A percentile compares a stretch with the other conserved stretches of the same genome.
Evolutionary conservation across 495 filamentous ascomycete genomes (phyloP).

Genomic region (Halenospora varia): DNA sequence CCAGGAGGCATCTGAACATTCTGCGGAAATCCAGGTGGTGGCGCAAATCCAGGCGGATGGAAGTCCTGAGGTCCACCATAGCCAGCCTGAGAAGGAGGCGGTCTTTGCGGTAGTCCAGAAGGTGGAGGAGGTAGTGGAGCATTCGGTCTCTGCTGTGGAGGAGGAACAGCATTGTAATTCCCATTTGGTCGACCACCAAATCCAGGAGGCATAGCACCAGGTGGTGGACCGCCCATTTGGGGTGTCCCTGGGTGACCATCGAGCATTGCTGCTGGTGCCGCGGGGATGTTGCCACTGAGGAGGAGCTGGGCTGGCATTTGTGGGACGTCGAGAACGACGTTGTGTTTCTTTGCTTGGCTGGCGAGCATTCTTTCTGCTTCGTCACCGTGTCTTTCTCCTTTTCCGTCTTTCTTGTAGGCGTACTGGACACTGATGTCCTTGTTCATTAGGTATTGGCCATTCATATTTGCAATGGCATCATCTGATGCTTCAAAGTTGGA

Average conservation of each 20-base stretch:
- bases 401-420: slow-evolving; percentile 98
- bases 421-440: slow-evolving; percentile 95
- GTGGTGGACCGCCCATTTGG: slow-evolving; percentile 36
- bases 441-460: slow-evolving; percentile 95
- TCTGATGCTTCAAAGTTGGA: slow-evolving; percentile 93
- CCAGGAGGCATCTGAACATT: slow-evolving; percentile 20
- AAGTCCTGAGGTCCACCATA: slow-evolving; percentile 76
- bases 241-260: slow-evolving; percentile 24
- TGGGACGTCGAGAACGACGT: slow-evolving; percentile 70
- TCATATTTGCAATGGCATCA: slow-evolving; percentile 87
- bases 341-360: slow-evolving; percentile 89
- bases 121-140: slow-evolving; percentile 56
- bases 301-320: slow-evolving; percentile 45
- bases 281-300: slow-evolving; percentile 18
- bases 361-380: slow-evolving; percentile 91
- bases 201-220: slow-evolving; percentile 34
- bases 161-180: slow-evolving; percentile 25
- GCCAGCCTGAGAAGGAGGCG: slow-evolving; percentile 71
- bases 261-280: slow-evolving; percentile 26
- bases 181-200: slow-evolving; percentile 31
- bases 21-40: slow-evolving; percentile 19
- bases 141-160: slow-evolving; percentile 26
- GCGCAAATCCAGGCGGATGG: slow-evolving; percentile 37
- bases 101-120: slow-evolving; percentile 71
- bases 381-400: slow-evolving; percentile 94